phyloP scores from a whole-genome alignment of 2,329 filamentous ascomycete genomes.

The Ophiostoma fasciatum region DNA sequence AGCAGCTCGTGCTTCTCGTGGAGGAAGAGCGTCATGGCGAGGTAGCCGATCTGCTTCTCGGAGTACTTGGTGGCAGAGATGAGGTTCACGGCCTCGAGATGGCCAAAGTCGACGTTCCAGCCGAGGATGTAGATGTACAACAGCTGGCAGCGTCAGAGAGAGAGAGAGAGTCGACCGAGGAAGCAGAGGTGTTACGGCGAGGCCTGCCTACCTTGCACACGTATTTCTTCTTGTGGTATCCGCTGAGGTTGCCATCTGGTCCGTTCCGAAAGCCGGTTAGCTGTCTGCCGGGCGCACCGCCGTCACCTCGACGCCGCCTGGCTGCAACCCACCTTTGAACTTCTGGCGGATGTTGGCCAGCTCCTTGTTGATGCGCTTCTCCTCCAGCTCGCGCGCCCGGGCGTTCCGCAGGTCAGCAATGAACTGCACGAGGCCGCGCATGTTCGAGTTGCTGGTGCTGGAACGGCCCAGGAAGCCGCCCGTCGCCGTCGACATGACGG shows the following conservation, averaged over 20 bases:
- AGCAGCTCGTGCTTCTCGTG: slow-evolving; percentile 95
- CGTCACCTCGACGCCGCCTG: no score
- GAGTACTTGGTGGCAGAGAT: slow-evolving; percentile 96
- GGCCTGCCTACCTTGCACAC: slow-evolving; percentile 67
- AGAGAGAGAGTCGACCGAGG: neutral
- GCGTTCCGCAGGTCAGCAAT: slow-evolving; percentile 95
- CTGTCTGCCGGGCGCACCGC: neutral
- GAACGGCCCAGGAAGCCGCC: slow-evolving; percentile 52
- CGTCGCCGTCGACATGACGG: slow-evolving; percentile 37
- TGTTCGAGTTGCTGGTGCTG: slow-evolving; percentile 49
- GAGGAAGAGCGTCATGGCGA: slow-evolving; percentile 91
- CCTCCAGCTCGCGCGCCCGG: slow-evolving; percentile 84
- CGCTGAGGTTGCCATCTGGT: slow-evolving; percentile 70
- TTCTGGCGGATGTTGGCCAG: slow-evolving; percentile 97
- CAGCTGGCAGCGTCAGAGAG: slow-evolving; percentile 32
- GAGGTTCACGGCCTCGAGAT: slow-evolving; percentile 94
- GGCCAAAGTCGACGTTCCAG: slow-evolving; percentile 98
- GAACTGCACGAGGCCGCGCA: slow-evolving; percentile 87
- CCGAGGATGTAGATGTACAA: slow-evolving; percentile 98
- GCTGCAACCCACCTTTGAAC: slow-evolving; percentile 55
- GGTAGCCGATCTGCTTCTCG: slow-evolving; percentile 97
- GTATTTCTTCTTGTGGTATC: slow-evolving; percentile 99
- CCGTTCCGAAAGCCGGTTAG: no score
- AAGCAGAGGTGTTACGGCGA: no score
- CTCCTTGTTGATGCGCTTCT: slow-evolving; percentile 99